Evolutionary conservation across 768 basidiomycete species (phyloP), one percentile per base, ranked within the genome.

Genomic region (Porpolomopsis calyptriformis): DNA sequence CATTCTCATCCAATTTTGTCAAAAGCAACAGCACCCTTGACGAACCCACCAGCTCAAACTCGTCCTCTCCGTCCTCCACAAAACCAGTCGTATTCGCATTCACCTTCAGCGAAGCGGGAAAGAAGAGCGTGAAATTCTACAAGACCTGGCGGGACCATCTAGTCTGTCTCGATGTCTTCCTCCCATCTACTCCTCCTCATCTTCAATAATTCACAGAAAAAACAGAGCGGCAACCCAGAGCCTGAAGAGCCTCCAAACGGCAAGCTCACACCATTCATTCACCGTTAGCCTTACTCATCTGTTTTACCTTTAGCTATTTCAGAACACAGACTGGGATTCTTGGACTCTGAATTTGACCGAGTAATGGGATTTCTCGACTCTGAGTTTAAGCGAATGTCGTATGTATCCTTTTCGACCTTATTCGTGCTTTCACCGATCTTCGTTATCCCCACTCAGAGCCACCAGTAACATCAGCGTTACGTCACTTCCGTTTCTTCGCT

Each of bases 101-200:
- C 48, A 63, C 69, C 16, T 65, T 60, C 14, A 56, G 59, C 50
- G 63, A 67, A 19, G 64, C 61, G 9, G 65, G 64, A 18, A 60
- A 62, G 43, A 70, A 65, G 51, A 64, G 65, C 31, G 65, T 73
- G 26, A 71, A 76, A 53, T 74, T 71, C 55, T 73, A 73, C 51
- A 69, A 72, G 68, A 67, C 69, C 24, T 74, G 72, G 72, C 61
- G 63, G 50, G 64, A 67, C 11, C 64, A 67, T 56, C 71, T 71
- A 39, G 49, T 7, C 27, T 20, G 18, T 26, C 29, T 22, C 41
- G 38, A 37, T 33, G 18, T 43, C 35, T 22, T 24, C 36, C 40
- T n/a, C 44, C 24, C 27, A 18, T 20, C 33, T 27, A 18, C n/a
- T 8, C 9, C 14, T 7, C 7, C 45, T 23, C 14, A 38, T 27